phyloP scores from a whole-genome alignment of 2,329 filamentous ascomycete genomes.

The Neopestalotiopsis clavispora region DNA sequence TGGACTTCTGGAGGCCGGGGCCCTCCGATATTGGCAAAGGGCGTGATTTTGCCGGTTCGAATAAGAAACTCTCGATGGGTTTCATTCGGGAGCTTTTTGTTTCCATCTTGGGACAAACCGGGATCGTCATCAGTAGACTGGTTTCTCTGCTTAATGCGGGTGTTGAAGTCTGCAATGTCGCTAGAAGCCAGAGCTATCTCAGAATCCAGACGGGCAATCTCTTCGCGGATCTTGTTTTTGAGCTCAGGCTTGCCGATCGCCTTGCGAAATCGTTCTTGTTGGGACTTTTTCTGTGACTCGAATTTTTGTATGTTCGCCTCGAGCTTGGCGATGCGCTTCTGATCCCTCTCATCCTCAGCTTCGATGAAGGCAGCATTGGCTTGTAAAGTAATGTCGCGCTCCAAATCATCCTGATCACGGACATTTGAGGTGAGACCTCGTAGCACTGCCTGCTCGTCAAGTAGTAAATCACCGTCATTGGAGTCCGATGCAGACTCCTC shows the following conservation, averaged over 20 bases:
- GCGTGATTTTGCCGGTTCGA: slow-evolving; percentile 95
- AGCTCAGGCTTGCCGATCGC: slow-evolving; percentile 51
- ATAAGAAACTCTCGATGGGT: slow-evolving; percentile 88
- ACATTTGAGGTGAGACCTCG: slow-evolving; percentile 70
- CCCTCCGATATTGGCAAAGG: slow-evolving; percentile 80
- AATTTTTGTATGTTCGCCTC: slow-evolving; percentile 62
- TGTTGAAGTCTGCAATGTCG: slow-evolving; percentile 81
- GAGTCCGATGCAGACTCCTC: not conserved
- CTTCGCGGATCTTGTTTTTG: slow-evolving; percentile 63
- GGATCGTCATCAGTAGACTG: slow-evolving; percentile 49
- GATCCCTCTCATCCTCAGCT: slow-evolving; percentile 66
- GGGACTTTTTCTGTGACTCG: slow-evolving; percentile 65
- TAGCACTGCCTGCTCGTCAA: slow-evolving; percentile 66
- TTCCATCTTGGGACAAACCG: slow-evolving; percentile 50
- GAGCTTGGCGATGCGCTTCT: slow-evolving; percentile 65
- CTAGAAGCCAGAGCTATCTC: slow-evolving; percentile 68
- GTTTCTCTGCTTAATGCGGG: slow-evolving; percentile 79
- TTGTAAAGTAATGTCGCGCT: slow-evolving; percentile 78
- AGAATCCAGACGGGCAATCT: slow-evolving; percentile 69
- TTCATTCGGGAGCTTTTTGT: slow-evolving; percentile 75
- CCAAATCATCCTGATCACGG: slow-evolving; percentile 86
- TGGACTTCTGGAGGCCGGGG: slow-evolving; percentile 65
- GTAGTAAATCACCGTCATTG: slow-evolving; percentile 15
- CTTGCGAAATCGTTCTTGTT: slow-evolving; percentile 51
- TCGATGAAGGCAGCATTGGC: slow-evolving; percentile 65